These are phyloP conservation scores for Hyaloscypha hepaticicola DNA, from an alignment of 495 filamentous ascomycete genomes.

Conservation along the genomic window DNA sequence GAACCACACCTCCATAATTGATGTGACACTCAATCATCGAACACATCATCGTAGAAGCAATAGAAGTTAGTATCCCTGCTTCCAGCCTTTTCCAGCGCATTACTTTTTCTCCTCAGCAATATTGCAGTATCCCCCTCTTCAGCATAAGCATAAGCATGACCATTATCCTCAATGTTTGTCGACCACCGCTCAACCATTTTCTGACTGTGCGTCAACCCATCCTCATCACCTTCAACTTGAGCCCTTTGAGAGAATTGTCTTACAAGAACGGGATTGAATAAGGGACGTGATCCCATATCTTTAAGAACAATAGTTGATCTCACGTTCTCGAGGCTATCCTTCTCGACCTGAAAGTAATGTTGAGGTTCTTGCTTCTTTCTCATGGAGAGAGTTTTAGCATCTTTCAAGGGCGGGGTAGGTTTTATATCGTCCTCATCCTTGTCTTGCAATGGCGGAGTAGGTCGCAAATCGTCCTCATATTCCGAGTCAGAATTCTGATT, in stretches of 20 bases:
- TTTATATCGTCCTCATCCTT: constrained; percentile 10
- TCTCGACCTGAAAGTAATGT: not conserved
- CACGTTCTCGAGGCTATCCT: not conserved
- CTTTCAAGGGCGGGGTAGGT: constrained; percentile 16
- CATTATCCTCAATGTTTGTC: not conserved
- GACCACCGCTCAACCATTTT: not conserved
- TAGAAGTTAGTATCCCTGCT: constrained; percentile 11
- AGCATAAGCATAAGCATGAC: not conserved
- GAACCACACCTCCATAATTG: too few species aligned
- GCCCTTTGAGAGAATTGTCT: not conserved
- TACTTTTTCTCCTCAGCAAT: not conserved
- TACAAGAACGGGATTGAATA: not conserved
- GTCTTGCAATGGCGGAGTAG: not conserved
- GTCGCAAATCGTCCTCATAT: not conserved
- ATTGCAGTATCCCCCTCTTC: not conserved
- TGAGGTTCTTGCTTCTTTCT: not conserved
- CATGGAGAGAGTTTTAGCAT: not conserved
- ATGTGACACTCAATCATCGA: too few species aligned
- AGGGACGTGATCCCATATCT: not conserved
- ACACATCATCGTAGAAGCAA: constrained; percentile 3
- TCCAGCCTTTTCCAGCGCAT: not conserved
- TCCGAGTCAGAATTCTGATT: not conserved
- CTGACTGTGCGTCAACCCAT: not conserved
- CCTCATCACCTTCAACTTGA: not conserved
- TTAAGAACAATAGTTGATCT: not conserved